Evolutionary conservation across 140 eudicot genomes (phyloP).

Genomic region (Anethum foeniculum): DNA sequence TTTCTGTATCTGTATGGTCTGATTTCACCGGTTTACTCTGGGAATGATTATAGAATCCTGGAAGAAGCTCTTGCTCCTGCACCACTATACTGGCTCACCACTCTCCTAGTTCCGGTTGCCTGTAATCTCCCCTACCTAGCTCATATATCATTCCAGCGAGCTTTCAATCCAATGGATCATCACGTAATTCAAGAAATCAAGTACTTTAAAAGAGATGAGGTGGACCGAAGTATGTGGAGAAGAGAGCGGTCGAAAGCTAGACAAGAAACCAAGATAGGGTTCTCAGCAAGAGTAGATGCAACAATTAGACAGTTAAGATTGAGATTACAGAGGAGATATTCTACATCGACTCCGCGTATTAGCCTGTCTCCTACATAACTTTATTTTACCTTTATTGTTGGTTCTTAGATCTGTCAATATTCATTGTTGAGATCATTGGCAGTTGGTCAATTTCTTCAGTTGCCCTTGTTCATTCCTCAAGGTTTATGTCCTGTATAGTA

Average conservation of each 20-base stretch:
- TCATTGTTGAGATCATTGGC: background rate
- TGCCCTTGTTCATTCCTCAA: background rate
- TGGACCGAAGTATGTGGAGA: slow-evolving; percentile 77
- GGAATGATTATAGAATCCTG: slow-evolving; percentile 41
- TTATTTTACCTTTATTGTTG: background rate
- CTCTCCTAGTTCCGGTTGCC: slow-evolving; percentile 49
- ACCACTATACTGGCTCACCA: slow-evolving; percentile 65
- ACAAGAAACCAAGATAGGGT: slow-evolving; percentile 62
- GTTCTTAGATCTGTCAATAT: background rate
- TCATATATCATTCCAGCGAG: slow-evolving; percentile 66
- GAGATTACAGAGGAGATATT: slow-evolving; percentile 40
- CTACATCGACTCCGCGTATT: background rate
- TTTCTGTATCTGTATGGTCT: slow-evolving; percentile 54
- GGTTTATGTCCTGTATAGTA: background rate
- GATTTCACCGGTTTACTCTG: slow-evolving; percentile 40
- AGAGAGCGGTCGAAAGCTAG: slow-evolving; percentile 55
- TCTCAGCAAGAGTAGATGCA: slow-evolving; percentile 63
- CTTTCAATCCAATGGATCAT: slow-evolving; percentile 77
- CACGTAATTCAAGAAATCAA: slow-evolving; percentile 90
- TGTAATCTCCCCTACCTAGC: slow-evolving; percentile 65
- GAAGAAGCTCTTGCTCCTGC: slow-evolving; percentile 75
- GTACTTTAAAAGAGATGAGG: slow-evolving; percentile 61
- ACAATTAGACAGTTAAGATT: slow-evolving; percentile 50
- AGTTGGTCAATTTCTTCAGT: background rate
- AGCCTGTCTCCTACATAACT: background rate